Base-by-base conservation (phyloP, 73 alveolate species). In the Stentor coeruleus region DNA sequence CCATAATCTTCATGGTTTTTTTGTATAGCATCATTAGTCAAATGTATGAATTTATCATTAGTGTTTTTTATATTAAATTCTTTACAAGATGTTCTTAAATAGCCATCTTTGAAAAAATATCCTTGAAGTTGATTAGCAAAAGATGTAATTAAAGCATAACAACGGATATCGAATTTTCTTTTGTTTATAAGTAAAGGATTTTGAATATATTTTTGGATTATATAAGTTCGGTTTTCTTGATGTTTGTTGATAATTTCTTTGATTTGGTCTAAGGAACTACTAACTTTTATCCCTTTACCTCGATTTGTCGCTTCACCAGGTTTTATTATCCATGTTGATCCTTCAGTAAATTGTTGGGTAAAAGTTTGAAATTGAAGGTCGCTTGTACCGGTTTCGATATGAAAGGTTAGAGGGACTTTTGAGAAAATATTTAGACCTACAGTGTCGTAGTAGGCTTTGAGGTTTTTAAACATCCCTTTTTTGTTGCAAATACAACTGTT, bases 1-100 rank as follows among this genome's bases (percentile, higher is more conserved):
- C 94, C 94, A 81, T 89, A 94, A 86, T 94, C 92, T 39, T 94
- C 91, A 38, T 91, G 57, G 81, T 88, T 81, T 88, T 91, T 94
- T 85, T 94, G 91, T 3, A 94, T 91, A 11, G 96, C 92, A 85
- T 94, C 95, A 87, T 94, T 94, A n/a, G 98, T 94, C 75, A 94
- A 85, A 89, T 94, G 98, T 35, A 94, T 59, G 57, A 49, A 85
- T 26, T 72, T 81, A 58, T 91, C 91, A 77, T 86, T 80, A 75
- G 87, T 74, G 79, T 91, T 88, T 39, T 89, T 76, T 37, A 85
- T 74, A 72, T 85, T 83, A 72, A 82, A 92, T 39, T 86, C 91
- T n/a, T 83, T 74, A 82, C 95, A 87, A 41, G 94, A 87, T 31
- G 95, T 92, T 55, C 94, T 86, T 38, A 92, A 74, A 84, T 92